phyloP scores from a whole-genome alignment of 768 basidiomycete species.

The Rhizopogon rudus region DNA sequence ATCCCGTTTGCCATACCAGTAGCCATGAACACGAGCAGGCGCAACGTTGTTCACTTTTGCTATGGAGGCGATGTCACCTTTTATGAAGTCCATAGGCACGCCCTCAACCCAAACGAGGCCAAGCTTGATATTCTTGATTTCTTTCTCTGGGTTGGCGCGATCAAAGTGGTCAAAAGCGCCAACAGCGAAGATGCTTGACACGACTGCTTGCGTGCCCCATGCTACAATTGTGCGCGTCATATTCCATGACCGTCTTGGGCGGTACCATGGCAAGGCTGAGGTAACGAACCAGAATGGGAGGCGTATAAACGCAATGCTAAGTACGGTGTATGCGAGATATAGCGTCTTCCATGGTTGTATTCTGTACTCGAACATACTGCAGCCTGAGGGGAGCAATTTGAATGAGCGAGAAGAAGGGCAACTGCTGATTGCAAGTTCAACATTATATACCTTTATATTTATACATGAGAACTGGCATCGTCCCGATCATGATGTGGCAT shows the following conservation, averaged over 20 bases:
- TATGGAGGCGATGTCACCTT: conserved; percentile 22
- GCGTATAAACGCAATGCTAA: conserved; percentile 9
- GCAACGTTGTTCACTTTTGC: conserved; percentile 25
- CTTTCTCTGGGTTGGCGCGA: not conserved
- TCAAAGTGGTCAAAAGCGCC: not conserved
- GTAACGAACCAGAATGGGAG: conserved; percentile 13
- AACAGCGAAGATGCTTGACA: not conserved
- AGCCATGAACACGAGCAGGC: conserved; percentile 28
- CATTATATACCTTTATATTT: too few species aligned
- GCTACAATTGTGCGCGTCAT: conserved; percentile 33
- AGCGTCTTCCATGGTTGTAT: conserved; percentile 13
- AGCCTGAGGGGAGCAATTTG: too few species aligned
- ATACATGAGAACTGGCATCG: too few species aligned
- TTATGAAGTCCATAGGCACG: conserved; percentile 24
- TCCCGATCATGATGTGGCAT: too few species aligned
- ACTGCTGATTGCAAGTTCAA: too few species aligned
- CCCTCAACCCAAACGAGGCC: conserved; percentile 29
- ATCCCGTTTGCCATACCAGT: conserved; percentile 27
- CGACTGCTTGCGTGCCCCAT: not conserved
- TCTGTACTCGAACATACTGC: conserved; percentile 9
- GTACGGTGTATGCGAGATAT: conserved; percentile 4
- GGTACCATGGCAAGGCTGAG: conserved; percentile 11
- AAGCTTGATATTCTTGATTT: not conserved
- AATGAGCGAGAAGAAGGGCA: too few species aligned
- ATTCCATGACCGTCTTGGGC: conserved; percentile 33